Evolutionary conservation across 2,329 filamentous ascomycete genomes (phyloP), one percentile per base, ranked within the genome.

Genomic region (Blumeriella jaapii): DNA sequence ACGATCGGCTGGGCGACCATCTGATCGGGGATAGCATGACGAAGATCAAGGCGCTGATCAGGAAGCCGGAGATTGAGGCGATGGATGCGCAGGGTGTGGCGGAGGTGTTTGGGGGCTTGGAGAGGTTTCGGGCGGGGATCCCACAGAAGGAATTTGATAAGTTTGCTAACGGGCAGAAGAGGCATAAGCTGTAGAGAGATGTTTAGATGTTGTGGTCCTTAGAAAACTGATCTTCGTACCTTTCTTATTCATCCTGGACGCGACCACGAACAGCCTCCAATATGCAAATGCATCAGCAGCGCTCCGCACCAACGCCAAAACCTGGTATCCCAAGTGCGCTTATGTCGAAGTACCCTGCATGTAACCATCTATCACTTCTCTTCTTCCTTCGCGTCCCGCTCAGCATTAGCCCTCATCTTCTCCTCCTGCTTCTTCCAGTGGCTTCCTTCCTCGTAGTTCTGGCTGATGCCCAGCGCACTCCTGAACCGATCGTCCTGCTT

Each of bases 61-160:
- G 81, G 39, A 67, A 70, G 53, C 82, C 83, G 1, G 81, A 85
- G 57, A 64, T 72, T 52, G 81, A 85, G 36, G 51, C 71, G 8
- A 57, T 93, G 51, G 84, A 95, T 59, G 62, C 63, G 38, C 80
- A 89, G 63, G 89, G 83, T 46, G 75, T 86, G 5, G 64, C 72
- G 20, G 89, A 96, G 68, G 84, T 91, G 1, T 87, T 94, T 64
- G 79, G 73, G 2, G 89, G 87, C 0, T 56, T 96, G 54, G 78
- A 87, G 42, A 66, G 86, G 40, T 95, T 96, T 54, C 57, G 17
- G 4, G 28, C 48, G 11, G 54, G 50, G 0, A 67, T 86, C 27
- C 91, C 91, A 13, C 86, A 95, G 65, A 71, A 80, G 57, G 84
- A 96, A 65, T 96, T 96, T 56, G 63, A 69, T 52, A 87, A 82